Percentiles rank a stretch among this genome's conserved stretches.
phyloP scores from a whole-genome alignment of 768 basidiomycete genomes.

The Auricularia cornea region DNA sequence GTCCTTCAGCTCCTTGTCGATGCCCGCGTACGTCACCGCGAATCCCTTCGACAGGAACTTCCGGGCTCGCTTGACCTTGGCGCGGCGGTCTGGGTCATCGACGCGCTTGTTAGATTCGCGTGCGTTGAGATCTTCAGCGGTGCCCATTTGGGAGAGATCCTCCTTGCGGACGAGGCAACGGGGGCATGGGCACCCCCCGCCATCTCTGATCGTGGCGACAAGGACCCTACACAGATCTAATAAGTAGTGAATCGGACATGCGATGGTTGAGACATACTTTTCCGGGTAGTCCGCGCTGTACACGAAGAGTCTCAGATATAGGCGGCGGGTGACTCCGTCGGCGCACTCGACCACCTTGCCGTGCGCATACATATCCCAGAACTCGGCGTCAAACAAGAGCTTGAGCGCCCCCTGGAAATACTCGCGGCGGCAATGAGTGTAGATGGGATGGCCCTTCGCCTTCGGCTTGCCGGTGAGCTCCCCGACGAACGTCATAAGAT shows the following conservation, averaged over 20 bases:
- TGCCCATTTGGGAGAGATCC: constrained; percentile 24
- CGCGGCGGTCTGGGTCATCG: background rate
- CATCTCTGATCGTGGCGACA: constrained; percentile 28
- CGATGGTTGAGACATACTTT: constrained; percentile 13
- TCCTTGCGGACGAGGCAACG: constrained; percentile 25
- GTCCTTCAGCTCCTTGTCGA: constrained; percentile 5
- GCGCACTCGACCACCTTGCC: constrained; percentile 14
- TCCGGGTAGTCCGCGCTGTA: constrained; percentile 24
- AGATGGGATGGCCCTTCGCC: background rate
- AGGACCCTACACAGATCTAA: constrained; percentile 21
- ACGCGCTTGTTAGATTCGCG: background rate
- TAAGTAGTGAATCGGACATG: background rate
- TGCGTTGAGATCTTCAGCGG: constrained; percentile 11
- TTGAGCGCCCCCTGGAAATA: constrained; percentile 16
- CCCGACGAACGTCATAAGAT: constrained; percentile 9
- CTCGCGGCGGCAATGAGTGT: constrained; percentile 16
- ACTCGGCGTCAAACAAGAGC: constrained; percentile 12
- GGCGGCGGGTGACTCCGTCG: constrained; percentile 13
- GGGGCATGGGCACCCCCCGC: constrained; percentile 33
- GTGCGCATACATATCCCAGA: constrained; percentile 15
- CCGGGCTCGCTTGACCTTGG: background rate
- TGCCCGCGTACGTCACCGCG: constrained; percentile 10
- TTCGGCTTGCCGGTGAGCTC: background rate
- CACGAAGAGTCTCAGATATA: constrained; percentile 17
- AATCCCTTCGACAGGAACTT: background rate